Base-by-base conservation (phyloP, 192 early-diverging fungal genomes). In the Linnemannia exigua region DNA sequence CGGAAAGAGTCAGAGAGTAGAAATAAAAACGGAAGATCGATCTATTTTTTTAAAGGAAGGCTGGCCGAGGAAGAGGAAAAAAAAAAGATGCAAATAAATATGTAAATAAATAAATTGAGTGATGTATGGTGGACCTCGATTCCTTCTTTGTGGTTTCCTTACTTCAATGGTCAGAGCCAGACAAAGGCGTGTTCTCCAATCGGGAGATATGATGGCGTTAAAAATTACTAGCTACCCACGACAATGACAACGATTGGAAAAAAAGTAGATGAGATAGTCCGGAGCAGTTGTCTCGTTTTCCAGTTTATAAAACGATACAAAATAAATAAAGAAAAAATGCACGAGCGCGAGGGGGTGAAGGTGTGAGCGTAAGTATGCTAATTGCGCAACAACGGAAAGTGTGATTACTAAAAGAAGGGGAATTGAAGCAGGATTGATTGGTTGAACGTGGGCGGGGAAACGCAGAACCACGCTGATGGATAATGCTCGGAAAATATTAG, bases 111-210 rank as follows among this genome's bases (percentile, higher is more conserved):
- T 22, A 52, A 50, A 22, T n/a, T 25, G 5, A 7, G 52, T 54
- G n/a, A 9, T 54, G n/a, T 54, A 11, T 8, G 52, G 52, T 54
- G 52, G n/a, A 54, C 52, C 52, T 25, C 20, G 44, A n/a, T 54
- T 50, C 25, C n/a, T 25, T 54, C 5, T 12, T 46, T 54, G 20
- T n/a, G n/a, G n/a, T n/a, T n/a, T n/a, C n/a, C n/a, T n/a, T n/a
- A n/a, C n/a, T 54, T 54, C 52, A 54, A 54, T 54, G 52, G 52
- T 54, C n/a, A 54, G 52, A 54, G 25, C 52, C 22, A 54, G 52
- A 54, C 52, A n/a, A 54, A 54, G 52, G 52, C 52, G 52, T 54
- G 52, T 54, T 54, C 52, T 54, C 52, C n/a, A 54, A n/a, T 54
- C 52, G n/a, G 52, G 52, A 54, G 52, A 54, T 25, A n/a, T n/a